Base-by-base conservation (phyloP, 805 yeast species). In the Saturnispora galanensis region DNA sequence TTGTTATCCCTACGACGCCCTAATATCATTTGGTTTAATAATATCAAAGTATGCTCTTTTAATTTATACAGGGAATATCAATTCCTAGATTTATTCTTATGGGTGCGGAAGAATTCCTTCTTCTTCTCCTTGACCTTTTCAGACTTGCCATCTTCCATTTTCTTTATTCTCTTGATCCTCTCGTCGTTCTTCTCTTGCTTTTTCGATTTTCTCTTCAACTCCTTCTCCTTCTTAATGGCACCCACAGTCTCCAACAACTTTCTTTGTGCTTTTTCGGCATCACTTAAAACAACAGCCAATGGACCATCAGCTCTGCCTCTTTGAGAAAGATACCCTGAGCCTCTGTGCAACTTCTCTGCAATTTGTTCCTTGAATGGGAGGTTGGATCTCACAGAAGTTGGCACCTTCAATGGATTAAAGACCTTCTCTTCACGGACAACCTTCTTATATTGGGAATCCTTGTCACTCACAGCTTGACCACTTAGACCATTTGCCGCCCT, bases 301-400 rank as follows among this genome's bases (percentile, higher is more conserved):
- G 41, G 46, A 12, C 46, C 46, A 26, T 43, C 42, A 6, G 34
- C 46, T 26, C 46, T 26, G 35, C 16, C 30, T 58, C 98, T 79
- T 70, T 88, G 93, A 44, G 69, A 66, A 76, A 83, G 61, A 59
- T 90, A 93, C 0, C 96, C 80, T 57, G 76, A 72, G 70, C 75
- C 79, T 64, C 84, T 93, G 26, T 96, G 94, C 62, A 81, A 84
- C 93, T 86, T 84, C 56, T 77, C 76, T 52, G 81, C 84, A 39
- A 89, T 76, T 70, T 93, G 97, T 10, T 97, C 86, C 58, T 83
- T 84, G 71, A 85, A 93, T 33, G 99, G 99, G 51, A 93, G 70
- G 32, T 79, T 78, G 29, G 79, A 69, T 61, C 81, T 86, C 47
- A 93, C 64, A 9, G 84, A 62, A 56, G 74, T 84, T 29, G 98